Base-by-base conservation (phyloP, 306 rosid genomes). In the Medicago truncatula region DNA sequence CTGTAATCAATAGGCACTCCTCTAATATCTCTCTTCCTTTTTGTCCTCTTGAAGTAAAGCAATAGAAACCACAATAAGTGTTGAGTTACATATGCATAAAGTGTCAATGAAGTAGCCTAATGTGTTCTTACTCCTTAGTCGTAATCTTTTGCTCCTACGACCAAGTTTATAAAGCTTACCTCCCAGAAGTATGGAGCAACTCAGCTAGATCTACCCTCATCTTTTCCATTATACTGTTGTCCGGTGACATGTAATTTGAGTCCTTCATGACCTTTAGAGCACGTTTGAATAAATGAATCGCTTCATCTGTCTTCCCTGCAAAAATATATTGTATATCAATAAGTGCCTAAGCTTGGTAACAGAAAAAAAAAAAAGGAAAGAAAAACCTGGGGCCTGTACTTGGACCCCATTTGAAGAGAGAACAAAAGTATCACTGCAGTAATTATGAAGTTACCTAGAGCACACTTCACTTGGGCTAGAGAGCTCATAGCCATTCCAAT, bases 401-500 rank as follows among this genome's bases (percentile, higher is more conserved):
- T 28, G 44, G 11, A 73, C 20, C 50, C 46, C 74, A 62, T 73
- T 62, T 39, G 7, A 12, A 23, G 43, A 56, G 57, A 2, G 61
- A 52, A 58, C 56, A 60, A 23, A 2, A 4, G 43, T 57, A 73
- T 65, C 8, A 46, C 14, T 15, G 9, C 43, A 14, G 44, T 46
- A 54, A 38, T 28, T 43, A 65, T 43, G 8, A 52, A 76, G 73
- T 86, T 88, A 94, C 98, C 97, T 80, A 81, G 82, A 59, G 95
- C 96, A 81, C 90, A 90, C 83, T 94, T 90, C 10, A 82, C 96
- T 68, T 82, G 90, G 74, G 98, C 98, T 50, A 92, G 81, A 68
- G 96, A 92, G 77, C 79, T 83, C 95, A 90, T 87, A 58, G 96
- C 93, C 88, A 90, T 85, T 79, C 97, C 98, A 81, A 89, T 89